phyloP scores from a whole-genome alignment of 2,329 filamentous ascomycete species.

The Fusarium lateritium region DNA sequence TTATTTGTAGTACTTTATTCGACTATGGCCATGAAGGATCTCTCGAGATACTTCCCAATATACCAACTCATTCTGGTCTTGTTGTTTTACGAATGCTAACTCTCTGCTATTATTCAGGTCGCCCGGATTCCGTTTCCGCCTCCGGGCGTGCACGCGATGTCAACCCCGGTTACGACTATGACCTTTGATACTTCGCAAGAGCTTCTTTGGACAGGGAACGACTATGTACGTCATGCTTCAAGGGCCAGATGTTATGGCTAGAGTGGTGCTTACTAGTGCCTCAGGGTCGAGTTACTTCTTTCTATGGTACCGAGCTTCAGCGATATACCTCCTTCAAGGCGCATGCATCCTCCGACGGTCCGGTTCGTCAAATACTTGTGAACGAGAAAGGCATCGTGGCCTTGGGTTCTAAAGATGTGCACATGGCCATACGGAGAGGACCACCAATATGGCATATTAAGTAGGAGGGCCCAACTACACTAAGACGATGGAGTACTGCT shows the following conservation, averaged over 20 bases:
- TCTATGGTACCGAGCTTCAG: slow-evolving; percentile 87
- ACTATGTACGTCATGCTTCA: slow-evolving; percentile 75
- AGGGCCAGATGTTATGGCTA: background rate
- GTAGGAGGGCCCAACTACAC: slow-evolving; percentile 60
- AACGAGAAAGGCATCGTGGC: slow-evolving; percentile 92
- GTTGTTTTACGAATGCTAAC: slow-evolving; percentile 20
- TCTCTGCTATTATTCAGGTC: slow-evolving; percentile 67
- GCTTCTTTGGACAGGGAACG: slow-evolving; percentile 92
- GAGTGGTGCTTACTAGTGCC: slow-evolving; percentile 44
- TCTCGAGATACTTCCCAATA: background rate
- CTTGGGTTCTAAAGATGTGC: slow-evolving; percentile 85
- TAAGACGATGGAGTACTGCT: background rate
- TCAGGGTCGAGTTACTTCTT: slow-evolving; percentile 90
- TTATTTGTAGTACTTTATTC: too few species aligned
- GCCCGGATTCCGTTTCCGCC: slow-evolving; percentile 86
- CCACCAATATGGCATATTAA: slow-evolving; percentile 89
- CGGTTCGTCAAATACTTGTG: slow-evolving; percentile 89
- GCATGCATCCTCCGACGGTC: slow-evolving; percentile 79
- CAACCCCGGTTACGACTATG: slow-evolving; percentile 82
- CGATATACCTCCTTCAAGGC: slow-evolving; percentile 92
- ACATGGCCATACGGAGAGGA: slow-evolving; percentile 89
- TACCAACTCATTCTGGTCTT: background rate
- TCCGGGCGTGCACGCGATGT: slow-evolving; percentile 77
- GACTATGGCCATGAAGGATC: background rate
- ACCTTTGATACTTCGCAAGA: slow-evolving; percentile 93